phyloP scores from a whole-genome alignment of 306 rosid genomes.

The Malus domestica region ASM211411v1 NC_041790.1:15893501-15894000 shows the following conservation, averaged over 20 bases:
- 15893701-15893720: not conserved
- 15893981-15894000: not conserved
- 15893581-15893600: not conserved
- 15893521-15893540: not conserved
- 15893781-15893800: not conserved
- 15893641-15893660: not conserved
- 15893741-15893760: not conserved
- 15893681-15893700: not conserved
- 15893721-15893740: not conserved
- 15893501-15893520: not conserved
- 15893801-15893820: not conserved
- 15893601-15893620: not conserved
- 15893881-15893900: not conserved
- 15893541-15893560: too few relatives aligned
- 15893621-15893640: not conserved
- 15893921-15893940: not conserved
- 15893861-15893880: not conserved
- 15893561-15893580: not conserved
- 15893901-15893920: not conserved
- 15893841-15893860: not conserved
- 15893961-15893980: not conserved
- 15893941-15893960: constrained; percentile 7
- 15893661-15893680: not conserved
- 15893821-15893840: not conserved
- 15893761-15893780: not conserved